Base-by-base conservation (phyloP, 768 basidiomycete genomes). In the Mycena belliarum region DNA sequence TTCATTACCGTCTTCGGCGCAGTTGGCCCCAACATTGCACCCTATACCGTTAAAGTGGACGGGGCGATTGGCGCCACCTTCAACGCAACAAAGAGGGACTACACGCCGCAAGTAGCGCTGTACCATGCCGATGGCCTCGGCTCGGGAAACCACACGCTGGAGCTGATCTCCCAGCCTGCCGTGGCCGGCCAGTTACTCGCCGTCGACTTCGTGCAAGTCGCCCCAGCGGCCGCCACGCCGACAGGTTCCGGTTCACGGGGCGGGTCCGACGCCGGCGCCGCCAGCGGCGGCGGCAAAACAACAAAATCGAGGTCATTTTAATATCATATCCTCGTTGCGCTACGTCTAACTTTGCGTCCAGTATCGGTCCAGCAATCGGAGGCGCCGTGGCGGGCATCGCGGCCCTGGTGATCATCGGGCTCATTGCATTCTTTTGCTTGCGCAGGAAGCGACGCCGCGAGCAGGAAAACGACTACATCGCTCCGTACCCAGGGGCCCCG, bases 81-180 rank as follows among this genome's bases (percentile, higher is more conserved):
- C 56, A 60, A 64, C 35, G 52, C 25, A 15, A 60, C 59, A 45
- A 64, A 64, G 38, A 10, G 28, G 16, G 56, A 49, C 55, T 57
- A 28, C 67, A 23, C 21, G 12, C 35, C 61, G 4, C 64, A 63
- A 32, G 49, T 54, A 3, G 33, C 64, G 0, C 20, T 66, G 28
- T 66, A 51, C 46, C 20, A 32, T 2, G 60, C 63, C 20, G 20
- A 41, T n/a, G 51, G 54, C 23, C 60, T 66, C 15, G 55, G 55
- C 2, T 23, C 41, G 11, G 65, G 65, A 6, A 25, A 42, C 4
- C 65, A 76, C 51, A 66, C 66, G 33, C 25, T 75, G 15, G 41
- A 53, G 32, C 21, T 64, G 28, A 55, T 24, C 6, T 48, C 63
- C 0, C 32, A 57, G 44, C 60, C 60, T 8, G 49, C 59, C 0